A percentile compares a stretch with the other conserved stretches of the same genome.
Evolutionary conservation across 176 grass and related monocot genomes (phyloP).

Genomic region (Cenchrus fungigraminus): DNA sequence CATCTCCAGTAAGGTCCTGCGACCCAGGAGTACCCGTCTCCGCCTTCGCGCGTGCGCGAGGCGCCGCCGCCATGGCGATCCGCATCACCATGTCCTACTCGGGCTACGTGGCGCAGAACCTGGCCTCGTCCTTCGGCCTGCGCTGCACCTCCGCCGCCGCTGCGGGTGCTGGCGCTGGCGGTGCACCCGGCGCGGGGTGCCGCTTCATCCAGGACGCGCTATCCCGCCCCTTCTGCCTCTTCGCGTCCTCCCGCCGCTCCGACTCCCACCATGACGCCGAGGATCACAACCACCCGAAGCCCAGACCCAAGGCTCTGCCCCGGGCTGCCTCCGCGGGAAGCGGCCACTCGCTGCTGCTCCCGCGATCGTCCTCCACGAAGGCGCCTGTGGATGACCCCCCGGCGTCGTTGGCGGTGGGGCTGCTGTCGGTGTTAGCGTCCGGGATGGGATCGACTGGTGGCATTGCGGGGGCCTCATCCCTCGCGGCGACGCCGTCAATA

Average conservation of each 20-base stretch:
- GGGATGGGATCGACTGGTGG: slow-evolving; percentile 46
- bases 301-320: slow-evolving; percentile 27
- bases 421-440: slow-evolving; percentile 58
- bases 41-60: not conserved
- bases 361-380: slow-evolving; percentile 27
- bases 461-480: slow-evolving; percentile 29
- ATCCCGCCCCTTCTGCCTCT: slow-evolving; percentile 59
- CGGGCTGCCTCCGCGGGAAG: not conserved
- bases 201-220: slow-evolving; percentile 65
- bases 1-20: slow-evolving; percentile 32
- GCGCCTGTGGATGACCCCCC: slow-evolving; percentile 26
- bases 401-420: slow-evolving; percentile 46
- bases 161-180: slow-evolving; percentile 37
- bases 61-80: slow-evolving; percentile 78
- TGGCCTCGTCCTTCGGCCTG: slow-evolving; percentile 61
- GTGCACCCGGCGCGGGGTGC: slow-evolving; percentile 29
- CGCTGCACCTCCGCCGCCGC: slow-evolving; percentile 61
- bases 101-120: slow-evolving; percentile 77
- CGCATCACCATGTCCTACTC: slow-evolving; percentile 87
- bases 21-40: not conserved
- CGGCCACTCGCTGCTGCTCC: slow-evolving; percentile 29
- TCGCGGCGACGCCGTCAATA: slow-evolving; percentile 63
- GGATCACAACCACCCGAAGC: slow-evolving; percentile 48
- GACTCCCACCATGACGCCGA: slow-evolving; percentile 42
- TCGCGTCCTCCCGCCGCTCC: slow-evolving; percentile 48